Base-by-base conservation (phyloP, 2,329 filamentous ascomycete genomes). In the Aureobasidium sp. region DNA sequence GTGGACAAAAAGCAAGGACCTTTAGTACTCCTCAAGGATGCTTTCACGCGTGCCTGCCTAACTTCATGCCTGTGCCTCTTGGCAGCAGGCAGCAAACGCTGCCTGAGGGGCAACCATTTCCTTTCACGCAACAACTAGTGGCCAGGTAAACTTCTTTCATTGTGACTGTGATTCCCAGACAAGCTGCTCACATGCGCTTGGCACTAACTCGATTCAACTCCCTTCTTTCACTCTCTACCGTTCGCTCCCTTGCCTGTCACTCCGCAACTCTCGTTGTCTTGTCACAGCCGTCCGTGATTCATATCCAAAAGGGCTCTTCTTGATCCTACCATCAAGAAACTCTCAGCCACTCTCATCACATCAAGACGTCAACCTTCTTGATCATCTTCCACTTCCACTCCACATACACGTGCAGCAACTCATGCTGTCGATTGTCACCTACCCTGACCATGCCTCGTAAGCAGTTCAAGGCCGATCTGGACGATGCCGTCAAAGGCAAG, bases 401-500 rank as follows among this genome's bases (percentile, higher is more conserved):
- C 32, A 3, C 23, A 44, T 46, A 60, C 52, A 20, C 10, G 17
- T 10, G 15, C 26, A 39, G 29, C 53, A 37, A 26, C 26, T 2
- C 34, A 51, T 63, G 26, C 51, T 52, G 41, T 37, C 34, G 23
- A 37, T 26, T 6, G 7, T 36, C 41, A 36, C 20, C 37, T 23
- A 39, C 27, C 2, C 27, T 55, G 29, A 47, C 32, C 61, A 91
- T 91, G 89, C 82, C 85, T 66, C 81, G 86, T 63, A 83, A 81
- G 68, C 80, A 82, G 39, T 92, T 89, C 72, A 78, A 85, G 52
- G 76, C 78, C 56, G 87, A 92, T 70, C 75, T 79, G 69, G 76
- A 71, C 32, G 73, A 75, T 47, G 78, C 74, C 36, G 27, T 36
- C 61, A 34, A 48, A 26, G 34, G 32, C 32, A 47, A 73, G 7